Evolutionary conservation across 2,329 filamentous ascomycete genomes (phyloP).

Genomic region (Bipolaris cookei): DNA sequence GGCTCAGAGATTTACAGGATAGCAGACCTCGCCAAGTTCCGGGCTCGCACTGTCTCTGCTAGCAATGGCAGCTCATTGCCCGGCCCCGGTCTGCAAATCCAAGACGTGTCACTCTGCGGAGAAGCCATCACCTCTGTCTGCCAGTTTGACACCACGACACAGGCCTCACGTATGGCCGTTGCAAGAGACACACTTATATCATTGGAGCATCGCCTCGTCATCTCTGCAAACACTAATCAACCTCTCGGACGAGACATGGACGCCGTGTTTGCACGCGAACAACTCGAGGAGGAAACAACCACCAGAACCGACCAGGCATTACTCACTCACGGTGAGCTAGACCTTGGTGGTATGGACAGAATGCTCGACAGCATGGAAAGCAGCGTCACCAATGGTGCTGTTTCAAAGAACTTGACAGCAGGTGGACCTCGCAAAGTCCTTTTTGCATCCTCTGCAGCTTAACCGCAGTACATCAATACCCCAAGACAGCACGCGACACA

Average conservation of each 20-base stretch:
- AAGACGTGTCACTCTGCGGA: slow-evolving; percentile 50
- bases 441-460: slow-evolving; percentile 44
- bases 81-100: slow-evolving; percentile 51
- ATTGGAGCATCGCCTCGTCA: slow-evolving; percentile 54
- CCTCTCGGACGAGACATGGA: slow-evolving; percentile 40
- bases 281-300: slow-evolving; percentile 37
- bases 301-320: slow-evolving; percentile 51
- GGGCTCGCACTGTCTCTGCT: slow-evolving; percentile 50
- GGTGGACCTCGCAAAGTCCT: slow-evolving; percentile 45
- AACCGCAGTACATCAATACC: slow-evolving; percentile 3
- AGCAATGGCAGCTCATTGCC: slow-evolving; percentile 48
- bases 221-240: slow-evolving; percentile 47
- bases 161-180: slow-evolving; percentile 52
- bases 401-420: slow-evolving; percentile 33
- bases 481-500: not conserved
- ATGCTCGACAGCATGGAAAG: slow-evolving; percentile 50
- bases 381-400: slow-evolving; percentile 29
- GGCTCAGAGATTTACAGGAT: slow-evolving; percentile 54
- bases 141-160: slow-evolving; percentile 51
- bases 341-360: slow-evolving; percentile 57
- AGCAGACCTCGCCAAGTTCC: slow-evolving; percentile 54
- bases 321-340: slow-evolving; percentile 54
- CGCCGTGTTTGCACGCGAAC: slow-evolving; percentile 38
- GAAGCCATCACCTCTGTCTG: slow-evolving; percentile 53
- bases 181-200: slow-evolving; percentile 54